Base-by-base conservation (phyloP, 2,329 filamentous ascomycete genomes). In the Trichoderma koningiopsis region DNA sequence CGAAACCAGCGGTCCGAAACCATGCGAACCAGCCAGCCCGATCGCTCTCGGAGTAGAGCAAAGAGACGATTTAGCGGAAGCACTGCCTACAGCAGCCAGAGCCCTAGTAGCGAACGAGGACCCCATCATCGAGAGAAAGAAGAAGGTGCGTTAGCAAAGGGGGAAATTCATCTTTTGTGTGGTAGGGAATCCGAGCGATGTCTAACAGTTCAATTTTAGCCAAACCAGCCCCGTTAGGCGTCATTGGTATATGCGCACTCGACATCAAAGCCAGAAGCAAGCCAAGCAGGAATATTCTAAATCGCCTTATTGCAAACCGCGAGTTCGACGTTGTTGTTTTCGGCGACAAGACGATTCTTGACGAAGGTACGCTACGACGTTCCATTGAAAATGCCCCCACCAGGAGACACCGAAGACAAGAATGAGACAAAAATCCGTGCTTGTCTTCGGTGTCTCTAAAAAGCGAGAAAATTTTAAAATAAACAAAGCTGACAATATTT, bases 281-380 rank as follows among this genome's bases (percentile, higher is more conserved):
- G 80, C 96, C 96, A 1, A 97, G 95, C 77, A 88, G 96, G 73
- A 98, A 97, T 77, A 99, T 99, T 74, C 83, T 99, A 70, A 98
- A 97, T 76, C 89, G 94, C 62, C 85, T 99, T 24, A 95, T 97
- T 73, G 89, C 92, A 40, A 94, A 96, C 73, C 89, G 91, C 61
- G 95, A 98, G 75, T 98, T 99, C 76, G 95, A 99, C 76, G 94
- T 98, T 29, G 91, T 97, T 71, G 95, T 99, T 14, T 99, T 99
- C 82, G 96, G 96, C 59, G 96, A 99, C 83, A 99, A 99, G 81
- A 95, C 97, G 55, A 99, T 99, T 74, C 85, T 99, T 43, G 96
- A 99, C 76, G 96, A 99, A 87, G 87, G 87, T 88, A 74, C 74
- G 87, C 87, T 88, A 74, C 74, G 84, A 77, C n/a, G 57, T n/a